Conservation (phyloP, 2,329 filamentous ascomycete species). For the Hypoxylon sp. region DNA sequence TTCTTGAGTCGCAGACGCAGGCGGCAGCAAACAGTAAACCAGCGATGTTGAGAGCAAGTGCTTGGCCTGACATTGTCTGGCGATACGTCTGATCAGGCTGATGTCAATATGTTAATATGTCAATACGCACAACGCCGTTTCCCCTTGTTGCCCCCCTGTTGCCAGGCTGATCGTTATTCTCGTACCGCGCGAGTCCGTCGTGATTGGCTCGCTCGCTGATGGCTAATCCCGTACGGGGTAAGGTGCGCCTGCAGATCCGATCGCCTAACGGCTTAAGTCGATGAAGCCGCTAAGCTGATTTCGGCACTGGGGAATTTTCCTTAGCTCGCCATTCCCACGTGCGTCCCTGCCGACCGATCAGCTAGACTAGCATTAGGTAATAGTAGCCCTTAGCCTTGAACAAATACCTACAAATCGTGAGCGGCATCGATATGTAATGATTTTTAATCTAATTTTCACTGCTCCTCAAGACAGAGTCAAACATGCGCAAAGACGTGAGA, state of each 20-base stretch:
- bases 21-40: conserved; percentile 5
- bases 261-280: conserved; percentile 14
- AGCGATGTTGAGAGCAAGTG: neutral
- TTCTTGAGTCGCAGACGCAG: conserved; percentile 11
- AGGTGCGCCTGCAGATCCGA: conserved; percentile 18
- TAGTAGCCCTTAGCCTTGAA: too few species aligned
- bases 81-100: conserved; percentile 22
- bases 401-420: neutral
- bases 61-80: conserved; percentile 2
- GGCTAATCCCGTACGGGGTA: conserved; percentile 28
- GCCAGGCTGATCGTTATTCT: conserved; percentile 34
- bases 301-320: conserved; percentile 13
- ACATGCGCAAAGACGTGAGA: too few species aligned
- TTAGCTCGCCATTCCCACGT: conserved; percentile 14
- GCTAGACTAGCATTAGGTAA: too few species aligned
- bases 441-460: too few species aligned
- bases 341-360: neutral
- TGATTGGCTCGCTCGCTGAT: conserved; percentile 21
- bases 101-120: too few species aligned
- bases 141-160: conserved; percentile 22
- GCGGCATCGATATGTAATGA: neutral
- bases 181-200: neutral
- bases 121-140: neutral
- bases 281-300: conserved; percentile 32
- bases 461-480: too few species aligned